Evolutionary conservation across 352 stramenopile species (phyloP).

Genomic region (Globisporangium radiosum): DNA sequence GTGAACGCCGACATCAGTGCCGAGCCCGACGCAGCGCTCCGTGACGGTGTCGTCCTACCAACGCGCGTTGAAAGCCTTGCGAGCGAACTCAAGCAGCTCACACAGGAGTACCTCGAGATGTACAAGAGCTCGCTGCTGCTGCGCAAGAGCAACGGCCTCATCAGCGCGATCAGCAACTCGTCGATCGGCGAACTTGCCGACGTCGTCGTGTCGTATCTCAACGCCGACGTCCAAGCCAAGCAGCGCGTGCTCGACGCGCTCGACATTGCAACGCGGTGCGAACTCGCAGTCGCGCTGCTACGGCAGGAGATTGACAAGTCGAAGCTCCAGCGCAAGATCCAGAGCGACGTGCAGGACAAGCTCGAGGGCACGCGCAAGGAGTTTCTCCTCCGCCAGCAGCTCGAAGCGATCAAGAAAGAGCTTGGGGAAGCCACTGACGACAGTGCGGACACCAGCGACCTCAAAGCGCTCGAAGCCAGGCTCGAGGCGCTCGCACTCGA

Average conservation of each 20-base stretch:
- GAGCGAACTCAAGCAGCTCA: conserved; percentile 53
- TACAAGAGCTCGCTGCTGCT: conserved; percentile 53
- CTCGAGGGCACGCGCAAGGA: conserved; percentile 68
- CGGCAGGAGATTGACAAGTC: conserved; percentile 56
- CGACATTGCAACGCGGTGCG: conserved; percentile 32
- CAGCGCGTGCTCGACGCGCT: conserved; percentile 52
- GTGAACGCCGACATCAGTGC: conserved; percentile 2
- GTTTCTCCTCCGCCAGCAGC: conserved; percentile 97
- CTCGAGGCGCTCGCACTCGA: conserved; percentile 44
- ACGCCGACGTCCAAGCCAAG: conserved; percentile 45
- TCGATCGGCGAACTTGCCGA: conserved; percentile 59
- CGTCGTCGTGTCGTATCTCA: conserved; percentile 64
- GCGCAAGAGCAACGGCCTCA: conserved; percentile 46
- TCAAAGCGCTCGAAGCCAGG: conserved; percentile 56
- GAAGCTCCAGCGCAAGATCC: conserved; percentile 60
- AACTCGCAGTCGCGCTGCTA: conserved; percentile 40
- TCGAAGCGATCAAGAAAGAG: conserved; percentile 99
- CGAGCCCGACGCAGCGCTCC: neutral
- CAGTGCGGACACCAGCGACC: conserved; percentile 28
- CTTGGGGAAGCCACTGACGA: conserved; percentile 75
- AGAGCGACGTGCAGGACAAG: conserved; percentile 65
- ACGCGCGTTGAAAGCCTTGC: conserved; percentile 28
- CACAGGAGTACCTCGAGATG: conserved; percentile 57
- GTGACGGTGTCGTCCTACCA: conserved; percentile 12
- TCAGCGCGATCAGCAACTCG: conserved; percentile 56